Evolutionary conservation across 2,329 filamentous ascomycete species (phyloP).

Genomic region (Ceratocystis alfenasii): DNA sequence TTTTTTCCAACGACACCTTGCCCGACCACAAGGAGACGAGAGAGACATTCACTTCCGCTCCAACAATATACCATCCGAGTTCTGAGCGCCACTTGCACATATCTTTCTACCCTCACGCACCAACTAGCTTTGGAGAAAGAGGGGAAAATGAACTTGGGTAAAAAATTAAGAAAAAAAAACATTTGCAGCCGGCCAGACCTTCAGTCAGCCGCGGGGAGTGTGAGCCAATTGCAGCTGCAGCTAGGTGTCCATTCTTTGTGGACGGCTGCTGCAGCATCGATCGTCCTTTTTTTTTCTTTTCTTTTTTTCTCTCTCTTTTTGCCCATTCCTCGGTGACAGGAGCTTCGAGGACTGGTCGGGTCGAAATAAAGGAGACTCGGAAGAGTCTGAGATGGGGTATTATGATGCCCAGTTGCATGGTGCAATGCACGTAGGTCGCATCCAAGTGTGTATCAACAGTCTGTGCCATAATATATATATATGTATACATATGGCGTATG

Average conservation of each 20-base stretch:
- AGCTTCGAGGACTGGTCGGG: slow-evolving; percentile 13
- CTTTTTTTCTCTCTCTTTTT: too few relatives aligned
- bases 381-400: neutral
- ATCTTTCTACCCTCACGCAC: neutral
- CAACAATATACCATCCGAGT: neutral
- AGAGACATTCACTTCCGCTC: neutral
- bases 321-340: slow-evolving; percentile 11
- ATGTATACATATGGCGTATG: neutral
- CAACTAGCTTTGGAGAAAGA: neutral
- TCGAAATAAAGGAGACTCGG: slow-evolving; percentile 16
- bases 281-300: neutral
- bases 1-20: neutral
- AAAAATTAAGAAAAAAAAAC: neutral
- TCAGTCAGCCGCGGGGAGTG: neutral
- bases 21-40: neutral
- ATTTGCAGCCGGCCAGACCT: slow-evolving; percentile 1
- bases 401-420: slow-evolving; percentile 10
- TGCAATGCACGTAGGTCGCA: neutral
- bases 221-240: slow-evolving; percentile 8
- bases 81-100: neutral
- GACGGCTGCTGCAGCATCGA: slow-evolving; percentile 3
- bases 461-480: neutral
- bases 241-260: slow-evolving; percentile 11
- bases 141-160: neutral
- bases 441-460: neutral